Evolutionary conservation across 208 protist genomes (phyloP).

Genomic region (Tritrichomonas foetus): DNA sequence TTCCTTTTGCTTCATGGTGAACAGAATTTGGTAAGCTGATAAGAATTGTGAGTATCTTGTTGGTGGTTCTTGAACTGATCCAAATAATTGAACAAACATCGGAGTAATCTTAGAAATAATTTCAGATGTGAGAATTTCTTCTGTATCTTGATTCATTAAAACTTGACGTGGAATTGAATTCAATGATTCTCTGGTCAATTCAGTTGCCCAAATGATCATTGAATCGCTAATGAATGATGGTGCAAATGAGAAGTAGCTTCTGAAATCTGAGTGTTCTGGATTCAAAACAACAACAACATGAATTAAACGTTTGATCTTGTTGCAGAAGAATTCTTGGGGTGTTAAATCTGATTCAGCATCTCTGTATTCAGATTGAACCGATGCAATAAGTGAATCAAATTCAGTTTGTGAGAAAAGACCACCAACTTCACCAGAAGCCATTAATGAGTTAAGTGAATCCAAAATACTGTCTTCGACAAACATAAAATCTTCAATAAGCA

Average conservation of each 20-base stretch:
- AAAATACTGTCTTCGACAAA: slow-evolving; percentile 68
- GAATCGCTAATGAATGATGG: slow-evolving; percentile 25
- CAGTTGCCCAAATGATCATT: not conserved
- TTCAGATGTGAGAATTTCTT: not conserved
- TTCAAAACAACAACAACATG: slow-evolving; percentile 87
- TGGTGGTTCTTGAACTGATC: not conserved
- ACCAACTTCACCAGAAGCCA: slow-evolving; percentile 86
- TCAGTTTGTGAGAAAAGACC: slow-evolving; percentile 87
- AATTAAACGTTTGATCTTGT: slow-evolving; percentile 73
- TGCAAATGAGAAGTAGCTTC: slow-evolving; percentile 18
- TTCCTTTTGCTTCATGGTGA: slow-evolving; percentile 68
- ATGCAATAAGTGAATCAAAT: slow-evolving; percentile 78
- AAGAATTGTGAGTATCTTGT: slow-evolving; percentile 76
- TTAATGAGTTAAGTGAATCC: slow-evolving; percentile 83
- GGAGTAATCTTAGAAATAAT: not conserved
- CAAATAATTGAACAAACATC: not conserved
- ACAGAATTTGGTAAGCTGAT: slow-evolving; percentile 73
- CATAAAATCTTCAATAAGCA: slow-evolving; percentile 36
- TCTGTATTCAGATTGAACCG: slow-evolving; percentile 75
- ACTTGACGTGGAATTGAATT: not conserved
- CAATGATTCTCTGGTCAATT: not conserved
- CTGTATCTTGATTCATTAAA: not conserved
- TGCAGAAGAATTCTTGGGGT: slow-evolving; percentile 69
- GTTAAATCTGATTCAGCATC: slow-evolving; percentile 65
- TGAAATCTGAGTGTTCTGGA: slow-evolving; percentile 66